phyloP scores from a whole-genome alignment of 2,329 filamentous ascomycete genomes.

The Monilinia fructicola region DNA sequence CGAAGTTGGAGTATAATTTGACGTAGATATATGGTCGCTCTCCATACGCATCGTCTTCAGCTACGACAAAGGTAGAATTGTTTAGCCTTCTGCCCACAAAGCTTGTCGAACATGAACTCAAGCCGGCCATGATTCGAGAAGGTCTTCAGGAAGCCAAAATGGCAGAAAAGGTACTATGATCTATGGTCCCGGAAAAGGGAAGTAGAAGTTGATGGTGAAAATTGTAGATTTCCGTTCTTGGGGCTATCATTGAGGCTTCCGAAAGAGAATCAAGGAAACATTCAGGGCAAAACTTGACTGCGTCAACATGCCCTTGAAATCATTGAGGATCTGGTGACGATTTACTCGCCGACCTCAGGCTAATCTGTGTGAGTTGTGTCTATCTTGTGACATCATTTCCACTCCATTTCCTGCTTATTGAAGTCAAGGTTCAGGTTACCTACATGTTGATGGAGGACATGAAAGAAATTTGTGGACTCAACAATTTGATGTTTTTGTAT shows the following conservation, averaged over 20 bases:
- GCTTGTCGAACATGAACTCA: constrained; percentile 27
- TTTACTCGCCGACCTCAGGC: neutral
- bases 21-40: constrained; percentile 50
- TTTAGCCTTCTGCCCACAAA: constrained; percentile 45
- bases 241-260: neutral
- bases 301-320: neutral
- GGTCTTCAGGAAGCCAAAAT: neutral
- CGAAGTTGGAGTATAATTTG: constrained; percentile 43
- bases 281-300: neutral
- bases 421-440: neutral
- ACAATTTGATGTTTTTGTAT: neutral
- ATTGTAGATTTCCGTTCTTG: neutral
- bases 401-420: neutral
- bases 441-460: neutral
- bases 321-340: neutral
- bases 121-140: neutral
- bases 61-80: constrained; percentile 46
- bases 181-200: neutral
- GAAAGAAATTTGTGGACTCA: neutral
- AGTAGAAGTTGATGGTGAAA: no score
- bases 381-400: neutral
- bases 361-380: neutral
- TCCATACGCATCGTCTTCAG: constrained; percentile 46
- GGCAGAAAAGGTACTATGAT: neutral
- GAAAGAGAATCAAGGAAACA: neutral